phyloP scores from a whole-genome alignment of 768 basidiomycete species.

The Phanerodontia chrysosporium region DNA sequence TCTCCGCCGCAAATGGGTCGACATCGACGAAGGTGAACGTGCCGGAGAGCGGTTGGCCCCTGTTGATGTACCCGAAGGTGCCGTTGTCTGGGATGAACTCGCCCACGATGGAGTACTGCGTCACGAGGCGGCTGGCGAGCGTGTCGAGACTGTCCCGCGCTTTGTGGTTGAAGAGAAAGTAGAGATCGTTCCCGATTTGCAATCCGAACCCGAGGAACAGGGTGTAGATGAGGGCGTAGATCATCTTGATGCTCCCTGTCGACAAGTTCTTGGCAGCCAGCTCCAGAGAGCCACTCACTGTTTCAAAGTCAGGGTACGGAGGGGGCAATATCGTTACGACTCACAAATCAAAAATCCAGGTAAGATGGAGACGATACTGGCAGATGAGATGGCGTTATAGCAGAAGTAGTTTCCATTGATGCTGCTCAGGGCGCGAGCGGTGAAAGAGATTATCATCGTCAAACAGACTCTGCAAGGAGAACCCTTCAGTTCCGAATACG shows the following conservation, averaged over 20 bases:
- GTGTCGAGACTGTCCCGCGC: slow-evolving; percentile 50
- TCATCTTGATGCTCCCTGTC: slow-evolving; percentile 79
- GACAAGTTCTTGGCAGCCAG: slow-evolving; percentile 80
- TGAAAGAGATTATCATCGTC: slow-evolving; percentile 75
- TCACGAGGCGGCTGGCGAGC: slow-evolving; percentile 46
- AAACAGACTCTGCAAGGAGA: slow-evolving; percentile 59
- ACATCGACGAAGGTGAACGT: slow-evolving; percentile 63
- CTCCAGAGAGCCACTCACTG: slow-evolving; percentile 77
- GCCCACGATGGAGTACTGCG: slow-evolving; percentile 51
- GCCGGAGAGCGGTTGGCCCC: slow-evolving; percentile 44
- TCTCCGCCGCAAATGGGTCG: slow-evolving; percentile 37
- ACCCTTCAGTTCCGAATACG: slow-evolving; percentile 4
- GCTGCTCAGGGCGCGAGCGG: slow-evolving; percentile 75
- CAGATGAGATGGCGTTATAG: slow-evolving; percentile 84
- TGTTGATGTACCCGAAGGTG: slow-evolving; percentile 36
- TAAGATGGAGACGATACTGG: slow-evolving; percentile 80
- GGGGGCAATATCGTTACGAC: slow-evolving; percentile 18
- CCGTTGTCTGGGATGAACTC: slow-evolving; percentile 57
- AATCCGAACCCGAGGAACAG: slow-evolving; percentile 79
- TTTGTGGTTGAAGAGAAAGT: slow-evolving; percentile 57
- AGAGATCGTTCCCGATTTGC: slow-evolving; percentile 78
- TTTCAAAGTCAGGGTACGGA: background rate
- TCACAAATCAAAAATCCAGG: slow-evolving; percentile 80
- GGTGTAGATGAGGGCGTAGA: slow-evolving; percentile 79
- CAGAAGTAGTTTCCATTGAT: slow-evolving; percentile 76